Conservation (phyloP, 306 rosid genomes). For the Cicer chorassanicum region DNA sequence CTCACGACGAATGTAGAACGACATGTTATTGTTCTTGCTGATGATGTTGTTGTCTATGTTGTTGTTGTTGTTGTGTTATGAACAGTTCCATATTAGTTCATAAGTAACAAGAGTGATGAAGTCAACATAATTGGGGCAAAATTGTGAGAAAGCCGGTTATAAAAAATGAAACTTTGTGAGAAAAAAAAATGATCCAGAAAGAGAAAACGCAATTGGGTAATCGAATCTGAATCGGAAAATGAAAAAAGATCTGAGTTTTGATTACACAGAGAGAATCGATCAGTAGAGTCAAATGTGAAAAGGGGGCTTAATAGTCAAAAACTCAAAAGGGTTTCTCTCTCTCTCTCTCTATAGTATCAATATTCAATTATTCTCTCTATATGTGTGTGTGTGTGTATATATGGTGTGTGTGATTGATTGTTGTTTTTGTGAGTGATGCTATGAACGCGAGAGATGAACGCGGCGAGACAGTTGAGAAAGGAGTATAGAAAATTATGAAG, state of each 20-base stretch:
- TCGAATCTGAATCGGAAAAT: conserved; percentile 38
- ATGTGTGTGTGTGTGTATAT: background rate
- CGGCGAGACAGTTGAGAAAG: conserved; percentile 72
- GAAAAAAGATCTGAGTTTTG: conserved; percentile 45
- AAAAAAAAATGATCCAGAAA: conserved; percentile 32
- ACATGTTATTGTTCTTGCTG: conserved; percentile 55
- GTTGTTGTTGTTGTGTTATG: conserved; percentile 39
- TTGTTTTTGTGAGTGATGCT: conserved; percentile 32
- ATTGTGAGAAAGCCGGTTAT: conserved; percentile 35
- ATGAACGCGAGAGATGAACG: conserved; percentile 70
- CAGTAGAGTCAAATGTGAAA: conserved; percentile 12
- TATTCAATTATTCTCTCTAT: background rate
- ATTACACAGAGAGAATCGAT: conserved; percentile 23
- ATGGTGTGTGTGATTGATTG: background rate
- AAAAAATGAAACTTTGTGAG: conserved; percentile 33
- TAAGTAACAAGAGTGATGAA: conserved; percentile 49
- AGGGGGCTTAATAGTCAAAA: conserved; percentile 24
- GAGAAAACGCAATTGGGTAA: conserved; percentile 37
- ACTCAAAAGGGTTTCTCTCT: conserved; percentile 19
- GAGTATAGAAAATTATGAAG: conserved; percentile 41
- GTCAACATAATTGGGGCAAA: conserved; percentile 62
- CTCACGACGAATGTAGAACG: conserved; percentile 97
- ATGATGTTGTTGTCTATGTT: conserved; percentile 41
- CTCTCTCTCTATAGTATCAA: background rate
- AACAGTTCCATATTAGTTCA: conserved; percentile 94